Percentiles rank a stretch among this genome's conserved stretches.
Conservation (phyloP, 2,329 filamentous ascomycete genomes). For the Byssochlamys sp. region DNA sequence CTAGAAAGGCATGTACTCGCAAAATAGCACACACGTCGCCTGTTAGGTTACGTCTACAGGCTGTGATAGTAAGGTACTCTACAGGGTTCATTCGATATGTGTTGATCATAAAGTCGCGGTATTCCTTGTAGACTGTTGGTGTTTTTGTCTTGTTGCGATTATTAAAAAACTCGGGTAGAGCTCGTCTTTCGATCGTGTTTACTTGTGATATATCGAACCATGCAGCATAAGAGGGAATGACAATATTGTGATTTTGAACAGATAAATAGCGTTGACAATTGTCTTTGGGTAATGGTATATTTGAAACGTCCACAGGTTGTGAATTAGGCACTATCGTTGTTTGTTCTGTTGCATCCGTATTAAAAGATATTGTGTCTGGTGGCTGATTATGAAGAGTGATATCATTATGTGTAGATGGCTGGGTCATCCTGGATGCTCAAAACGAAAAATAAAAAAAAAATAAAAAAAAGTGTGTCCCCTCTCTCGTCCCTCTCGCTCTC, state of each 20-base stretch:
- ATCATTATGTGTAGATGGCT: too few species aligned
- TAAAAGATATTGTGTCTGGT: too few species aligned
- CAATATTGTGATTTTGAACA: conserved; percentile 94
- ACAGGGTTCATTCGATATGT: conserved; percentile 92
- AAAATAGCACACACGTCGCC: conserved; percentile 98
- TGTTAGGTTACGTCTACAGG: conserved; percentile 85
- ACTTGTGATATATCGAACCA: conserved; percentile 98
- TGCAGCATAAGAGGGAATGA: conserved; percentile 91
- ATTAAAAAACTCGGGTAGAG: conserved; percentile 96
- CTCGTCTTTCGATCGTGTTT: conserved; percentile 84
- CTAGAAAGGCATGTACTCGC: conserved; percentile 93
- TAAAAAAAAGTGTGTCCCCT: too few species aligned
- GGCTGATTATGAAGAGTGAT: too few species aligned
- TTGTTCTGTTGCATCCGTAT: too few species aligned
- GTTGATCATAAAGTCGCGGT: conserved; percentile 99
- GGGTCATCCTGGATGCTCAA: too few species aligned
- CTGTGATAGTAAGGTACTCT: conserved; percentile 94
- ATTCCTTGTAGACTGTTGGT: conserved; percentile 92
- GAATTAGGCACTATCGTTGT: too few species aligned
- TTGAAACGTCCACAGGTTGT: too few species aligned
- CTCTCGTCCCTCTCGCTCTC: too few species aligned
- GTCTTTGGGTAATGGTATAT: too few species aligned
- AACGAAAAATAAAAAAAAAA: too few species aligned
- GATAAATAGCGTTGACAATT: too few species aligned
- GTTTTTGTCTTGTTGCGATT: conserved; percentile 97